phyloP scores from a whole-genome alignment of 2,329 filamentous ascomycete genomes.

The Fusarium liriodendri region DNA sequence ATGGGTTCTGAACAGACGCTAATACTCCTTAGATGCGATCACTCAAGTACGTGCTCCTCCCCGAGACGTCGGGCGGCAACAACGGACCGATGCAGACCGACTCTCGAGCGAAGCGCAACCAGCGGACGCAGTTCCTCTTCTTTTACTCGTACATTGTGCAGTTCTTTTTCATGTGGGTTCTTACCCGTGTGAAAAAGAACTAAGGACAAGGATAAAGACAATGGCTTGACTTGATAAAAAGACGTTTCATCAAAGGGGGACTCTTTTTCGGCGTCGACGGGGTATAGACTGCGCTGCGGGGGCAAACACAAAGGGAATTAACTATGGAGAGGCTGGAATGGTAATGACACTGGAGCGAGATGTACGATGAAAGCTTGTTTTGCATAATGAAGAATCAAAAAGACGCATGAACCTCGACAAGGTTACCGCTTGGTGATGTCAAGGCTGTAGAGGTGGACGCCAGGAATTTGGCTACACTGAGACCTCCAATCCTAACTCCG shows the following conservation, averaged over 20 bases:
- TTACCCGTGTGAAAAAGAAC: slow-evolving; percentile 57
- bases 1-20: slow-evolving; percentile 2
- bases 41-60: slow-evolving; percentile 93
- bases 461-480: neutral
- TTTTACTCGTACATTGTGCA: slow-evolving; percentile 95
- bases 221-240: slow-evolving; percentile 1
- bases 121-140: slow-evolving; percentile 91
- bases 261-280: slow-evolving; percentile 7
- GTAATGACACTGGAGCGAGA: slow-evolving; percentile 28
- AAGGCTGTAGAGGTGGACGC: neutral
- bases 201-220: neutral
- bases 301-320: neutral
- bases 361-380: slow-evolving; percentile 28
- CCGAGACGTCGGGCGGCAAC: slow-evolving; percentile 77
- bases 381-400: slow-evolving; percentile 25
- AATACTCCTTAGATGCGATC: slow-evolving; percentile 78
- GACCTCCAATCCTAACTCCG: neutral
- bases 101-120: slow-evolving; percentile 85
- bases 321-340: neutral
- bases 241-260: neutral
- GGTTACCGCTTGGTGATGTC: neutral
- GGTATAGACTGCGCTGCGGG: neutral
- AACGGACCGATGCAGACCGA: slow-evolving; percentile 76
- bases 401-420: slow-evolving; percentile 13
- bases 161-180: slow-evolving; percentile 91